Base-by-base conservation (phyloP, 768 basidiomycete genomes). In the Mycena latifolia region DNA sequence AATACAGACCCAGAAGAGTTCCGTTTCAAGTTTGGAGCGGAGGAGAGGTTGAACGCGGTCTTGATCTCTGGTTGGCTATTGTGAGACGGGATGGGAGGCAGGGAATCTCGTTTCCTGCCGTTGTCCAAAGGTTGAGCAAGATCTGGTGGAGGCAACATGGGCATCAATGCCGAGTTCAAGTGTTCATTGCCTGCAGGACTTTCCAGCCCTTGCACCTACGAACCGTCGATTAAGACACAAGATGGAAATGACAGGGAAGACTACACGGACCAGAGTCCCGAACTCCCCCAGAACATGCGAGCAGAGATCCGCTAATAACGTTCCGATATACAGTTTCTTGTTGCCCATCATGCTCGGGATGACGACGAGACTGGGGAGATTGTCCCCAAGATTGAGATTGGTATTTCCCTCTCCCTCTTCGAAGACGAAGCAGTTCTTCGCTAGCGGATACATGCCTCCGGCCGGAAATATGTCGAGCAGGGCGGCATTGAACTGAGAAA, bases 271-370 rank as follows among this genome's bases (percentile, higher is more conserved):
- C 81, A 98, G 76, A 39, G 88, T 86, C 39, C 94, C 92, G 70
- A 99, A 92, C 76, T 95, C 94, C 24, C 88, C 88, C 25, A 99
- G 81, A 53, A 98, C 87, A 66, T 92, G 89, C 35, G 95, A 95
- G 70, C 94, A 96, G 22, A 98, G 78, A 73, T 95, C 95, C 20
- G 94, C 95, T 60, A 99, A 78, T 45, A 98, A 79, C 20, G 95
- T 95, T 31, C 94, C 93, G 58, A 99, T 84, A 75, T 96, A 96
- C 31, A 94, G 77, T 71, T 88, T 92, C 76, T 95, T 93, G 72
- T 96, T 95, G 8, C 92, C 92, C 88, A 95, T 93, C 71, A 89
- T 86, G 67, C 85, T 88, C 4, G 95, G 96, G 53, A 98, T 92
- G 28, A 94, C 83, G 22, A 93, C 87, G 39, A 96, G 75, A 20